A percentile compares a stretch with the other conserved stretches of the same genome.
Evolutionary conservation across 371 early-diverging fungal species (phyloP).

Genomic region (Conidiobolus incongruus): DNA sequence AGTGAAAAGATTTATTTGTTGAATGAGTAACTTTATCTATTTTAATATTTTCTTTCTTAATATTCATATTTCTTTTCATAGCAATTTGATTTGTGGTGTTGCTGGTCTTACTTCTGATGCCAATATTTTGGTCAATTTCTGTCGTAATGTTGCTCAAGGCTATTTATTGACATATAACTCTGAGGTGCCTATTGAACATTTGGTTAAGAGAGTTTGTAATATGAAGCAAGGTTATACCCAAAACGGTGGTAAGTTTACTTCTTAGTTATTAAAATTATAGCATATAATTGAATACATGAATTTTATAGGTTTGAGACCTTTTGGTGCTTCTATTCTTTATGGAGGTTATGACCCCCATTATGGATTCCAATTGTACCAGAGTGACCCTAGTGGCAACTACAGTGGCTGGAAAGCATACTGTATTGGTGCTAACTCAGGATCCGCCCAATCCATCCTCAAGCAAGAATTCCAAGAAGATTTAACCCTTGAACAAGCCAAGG

Average conservation of each 20-base stretch:
- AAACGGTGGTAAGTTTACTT: conserved; percentile 45
- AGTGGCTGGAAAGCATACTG: conserved; percentile 96
- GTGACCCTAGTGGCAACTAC: conserved; percentile 98
- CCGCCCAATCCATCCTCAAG: conserved; percentile 79
- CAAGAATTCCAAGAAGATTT: conserved; percentile 85
- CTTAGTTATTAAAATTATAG: neutral
- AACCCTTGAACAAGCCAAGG: conserved; percentile 68
- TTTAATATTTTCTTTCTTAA: neutral
- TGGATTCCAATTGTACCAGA: conserved; percentile 93
- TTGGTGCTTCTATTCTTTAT: conserved; percentile 95
- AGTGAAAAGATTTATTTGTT: conserved; percentile 94
- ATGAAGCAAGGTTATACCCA: conserved; percentile 98
- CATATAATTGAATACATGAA: neutral
- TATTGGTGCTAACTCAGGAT: conserved; percentile 86
- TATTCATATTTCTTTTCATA: conserved; percentile 10
- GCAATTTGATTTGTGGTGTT: conserved; percentile 87
- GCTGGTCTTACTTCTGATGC: conserved; percentile 97
- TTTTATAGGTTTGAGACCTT: conserved; percentile 74
- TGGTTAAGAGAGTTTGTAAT: conserved; percentile 88
- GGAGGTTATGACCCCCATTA: conserved; percentile 80
- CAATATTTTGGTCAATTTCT: conserved; percentile 84
- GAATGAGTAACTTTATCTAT: conserved; percentile 44
- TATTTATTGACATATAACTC: conserved; percentile 72
- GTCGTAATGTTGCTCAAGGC: conserved; percentile 73
- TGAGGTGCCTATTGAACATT: conserved; percentile 75